Percentiles rank a stretch among this genome's conserved stretches.
These are phyloP conservation scores for Arthroderma uncinatum DNA, from an alignment of 2,329 filamentous ascomycete species.

Conservation along the genomic window DNA sequence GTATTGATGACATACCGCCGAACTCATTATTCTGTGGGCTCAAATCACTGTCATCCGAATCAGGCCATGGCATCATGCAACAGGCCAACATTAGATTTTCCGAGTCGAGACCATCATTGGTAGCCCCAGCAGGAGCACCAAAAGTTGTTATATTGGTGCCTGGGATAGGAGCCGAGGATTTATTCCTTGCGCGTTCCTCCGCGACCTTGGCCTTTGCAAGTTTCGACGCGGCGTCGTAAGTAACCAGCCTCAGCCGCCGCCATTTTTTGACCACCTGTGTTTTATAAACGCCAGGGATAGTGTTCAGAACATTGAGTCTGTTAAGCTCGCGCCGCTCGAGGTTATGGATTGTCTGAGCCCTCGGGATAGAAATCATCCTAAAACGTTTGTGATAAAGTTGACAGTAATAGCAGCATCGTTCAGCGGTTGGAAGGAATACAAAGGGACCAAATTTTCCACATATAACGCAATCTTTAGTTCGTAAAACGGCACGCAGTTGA, in stretches of 20 bases:
- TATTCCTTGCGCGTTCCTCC: neutral
- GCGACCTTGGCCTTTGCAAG: neutral
- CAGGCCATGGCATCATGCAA: neutral
- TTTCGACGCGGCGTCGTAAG: neutral
- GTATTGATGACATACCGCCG: neutral
- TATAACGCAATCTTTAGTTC: neutral
- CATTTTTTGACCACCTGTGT: neutral
- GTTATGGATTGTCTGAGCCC: neutral
- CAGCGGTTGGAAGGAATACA: conserved; percentile 4
- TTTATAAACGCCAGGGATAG: neutral
- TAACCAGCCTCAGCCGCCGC: neutral
- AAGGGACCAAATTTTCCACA: conserved; percentile 1
- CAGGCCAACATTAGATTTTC: neutral
- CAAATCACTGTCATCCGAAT: neutral
- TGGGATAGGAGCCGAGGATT: neutral
- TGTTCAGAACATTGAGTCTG: neutral
- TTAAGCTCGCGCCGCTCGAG: neutral
- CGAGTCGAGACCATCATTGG: too few relatives aligned
- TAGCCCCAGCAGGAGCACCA: neutral
- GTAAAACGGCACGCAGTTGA: neutral
- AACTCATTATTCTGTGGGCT: neutral
- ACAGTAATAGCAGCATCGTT: neutral
- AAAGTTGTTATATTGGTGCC: neutral
- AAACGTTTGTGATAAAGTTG: neutral
- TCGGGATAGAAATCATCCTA: neutral